These are phyloP conservation scores for Ilyonectria sp. DNA, from an alignment of 2,329 filamentous ascomycete species.

Conservation along the genomic window DNA sequence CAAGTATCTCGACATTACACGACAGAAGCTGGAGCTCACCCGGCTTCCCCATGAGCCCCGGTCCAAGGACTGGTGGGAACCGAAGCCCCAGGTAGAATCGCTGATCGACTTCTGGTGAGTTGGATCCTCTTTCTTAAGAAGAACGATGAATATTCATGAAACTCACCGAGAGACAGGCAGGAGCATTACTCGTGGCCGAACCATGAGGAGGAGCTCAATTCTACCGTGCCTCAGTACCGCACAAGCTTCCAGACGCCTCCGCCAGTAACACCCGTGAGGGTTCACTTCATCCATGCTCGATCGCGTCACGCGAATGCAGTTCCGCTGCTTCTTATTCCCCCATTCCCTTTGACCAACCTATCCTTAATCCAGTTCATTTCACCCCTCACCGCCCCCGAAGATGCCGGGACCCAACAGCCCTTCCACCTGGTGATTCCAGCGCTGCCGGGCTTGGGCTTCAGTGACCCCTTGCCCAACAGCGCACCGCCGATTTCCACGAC, in stretches of 20 bases:
- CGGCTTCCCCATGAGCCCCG: constrained; percentile 73
- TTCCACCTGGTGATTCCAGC: constrained; percentile 79
- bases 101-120: constrained; percentile 76
- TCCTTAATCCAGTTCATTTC: constrained; percentile 70
- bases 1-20: constrained; percentile 77
- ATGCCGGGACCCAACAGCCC: constrained; percentile 61
- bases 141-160: neutral
- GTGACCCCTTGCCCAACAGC: constrained; percentile 70
- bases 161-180: constrained; percentile 63
- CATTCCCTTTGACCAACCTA: constrained; percentile 76
- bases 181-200: constrained; percentile 77
- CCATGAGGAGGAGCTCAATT: constrained; percentile 72
- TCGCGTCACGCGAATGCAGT: constrained; percentile 69
- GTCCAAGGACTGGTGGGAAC: constrained; percentile 69
- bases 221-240: constrained; percentile 74
- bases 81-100: constrained; percentile 74
- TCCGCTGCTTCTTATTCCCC: constrained; percentile 75
- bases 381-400: constrained; percentile 67
- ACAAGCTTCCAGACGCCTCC: constrained; percentile 64
- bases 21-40: constrained; percentile 77
- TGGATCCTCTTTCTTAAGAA: neutral
- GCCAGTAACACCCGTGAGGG: constrained; percentile 61
- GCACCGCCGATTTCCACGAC: constrained; percentile 66
- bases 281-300: constrained; percentile 76
- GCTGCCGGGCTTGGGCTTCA: constrained; percentile 77